Base-by-base conservation (phyloP, 163 green algal species). In the Scenedesmus sp. region DNA sequence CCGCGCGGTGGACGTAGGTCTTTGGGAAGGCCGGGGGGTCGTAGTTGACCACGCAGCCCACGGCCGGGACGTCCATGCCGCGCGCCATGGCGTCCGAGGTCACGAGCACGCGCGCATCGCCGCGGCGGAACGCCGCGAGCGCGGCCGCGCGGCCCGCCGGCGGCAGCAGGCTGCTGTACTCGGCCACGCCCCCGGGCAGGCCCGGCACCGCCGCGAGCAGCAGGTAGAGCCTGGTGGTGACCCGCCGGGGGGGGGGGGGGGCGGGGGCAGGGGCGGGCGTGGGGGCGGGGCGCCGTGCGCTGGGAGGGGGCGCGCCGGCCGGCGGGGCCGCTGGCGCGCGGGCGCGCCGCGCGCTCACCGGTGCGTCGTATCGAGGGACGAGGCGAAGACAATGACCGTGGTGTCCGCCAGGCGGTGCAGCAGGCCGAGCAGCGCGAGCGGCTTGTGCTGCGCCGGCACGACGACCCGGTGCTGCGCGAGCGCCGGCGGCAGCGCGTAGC, bases 71-170 rank as follows among this genome's bases (percentile, higher is more conserved):
- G 78, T 99, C 95, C 89, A 99, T 97, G 56, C 95, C 95, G 3
- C 95, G 88, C 7, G 95, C 96, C 89, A 97, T 94, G 22, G 90
- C 94, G 69, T 99, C 95, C 0, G 92, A 97, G 11, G 91, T 91
- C n/a, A 99, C 93, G 60, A 98, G 85, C 60, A 98, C 85, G 34
- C 65, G 74, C 2, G 75, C 78, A 7, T 4, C 15, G 45, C 85
- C 82, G 24, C 64, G 50, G 5, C 71, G 62, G 80, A 96, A 95
- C 0, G 67, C 78, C 36, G 79, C 76, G 33, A 96, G 80, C 26
- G 72, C 66, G 4, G 62, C 66, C 26, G 78, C 42, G 0, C 86
- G 78, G 48, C 81, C 56, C n/a, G 67, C 57, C 17, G 69, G 18
- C n/a, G 65, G 29, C 31, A 96, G 51, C 22, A 82, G 70, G 64